Conservation (phyloP, 371 early-diverging fungal species). For the Rhizopus microsporus region DNA sequence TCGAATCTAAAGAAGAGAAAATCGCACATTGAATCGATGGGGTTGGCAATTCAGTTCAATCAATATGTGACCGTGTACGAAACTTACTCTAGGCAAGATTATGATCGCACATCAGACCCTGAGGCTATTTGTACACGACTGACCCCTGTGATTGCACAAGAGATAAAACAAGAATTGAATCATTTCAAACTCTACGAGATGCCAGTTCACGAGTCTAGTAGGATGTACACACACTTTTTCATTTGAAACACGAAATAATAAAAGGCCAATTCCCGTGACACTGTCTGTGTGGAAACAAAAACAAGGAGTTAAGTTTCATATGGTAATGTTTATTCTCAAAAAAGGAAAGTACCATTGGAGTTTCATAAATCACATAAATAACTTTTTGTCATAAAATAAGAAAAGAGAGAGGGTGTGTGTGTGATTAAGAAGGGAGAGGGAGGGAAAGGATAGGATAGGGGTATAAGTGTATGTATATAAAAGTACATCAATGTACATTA, state of each 20-base stretch:
- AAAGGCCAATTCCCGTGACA: neutral
- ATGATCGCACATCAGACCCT: constrained; percentile 71
- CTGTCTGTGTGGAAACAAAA: no score
- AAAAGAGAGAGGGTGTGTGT: no score
- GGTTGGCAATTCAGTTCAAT: constrained; percentile 25
- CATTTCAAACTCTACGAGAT: constrained; percentile 73
- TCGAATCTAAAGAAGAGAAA: neutral
- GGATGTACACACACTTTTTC: constrained; percentile 69
- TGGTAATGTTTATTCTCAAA: no score
- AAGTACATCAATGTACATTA: no score
- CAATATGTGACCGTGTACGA: constrained; percentile 41
- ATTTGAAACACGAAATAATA: constrained; percentile 8
- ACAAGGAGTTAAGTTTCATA: no score
- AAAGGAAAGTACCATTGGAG: no score
- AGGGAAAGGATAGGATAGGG: no score
- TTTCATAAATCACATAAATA: no score
- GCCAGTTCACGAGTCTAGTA: constrained; percentile 74
- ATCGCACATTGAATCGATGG: no score
- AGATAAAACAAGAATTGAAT: constrained; percentile 75
- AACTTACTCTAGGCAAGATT: constrained; percentile 66
- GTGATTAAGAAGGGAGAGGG: no score
- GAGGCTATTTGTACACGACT: constrained; percentile 56
- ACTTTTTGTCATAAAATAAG: no score
- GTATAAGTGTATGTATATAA: no score
- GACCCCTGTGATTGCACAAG: constrained; percentile 61